Conservation (phyloP, 768 basidiomycete genomes). For the Russula dissimulans region DNA sequence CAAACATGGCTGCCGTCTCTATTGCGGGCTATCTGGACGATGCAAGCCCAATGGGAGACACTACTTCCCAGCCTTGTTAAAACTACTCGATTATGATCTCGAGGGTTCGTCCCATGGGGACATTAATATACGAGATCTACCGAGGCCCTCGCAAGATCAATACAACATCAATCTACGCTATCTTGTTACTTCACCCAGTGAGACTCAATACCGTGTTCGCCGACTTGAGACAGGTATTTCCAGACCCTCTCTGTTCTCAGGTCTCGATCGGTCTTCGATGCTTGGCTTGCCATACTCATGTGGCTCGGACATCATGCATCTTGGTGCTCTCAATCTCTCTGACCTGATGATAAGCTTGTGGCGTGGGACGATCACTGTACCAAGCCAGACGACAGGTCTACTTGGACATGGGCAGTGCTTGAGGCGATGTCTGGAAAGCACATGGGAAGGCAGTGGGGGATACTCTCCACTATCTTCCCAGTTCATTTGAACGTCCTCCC, state of each 20-base stretch:
- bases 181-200: not conserved
- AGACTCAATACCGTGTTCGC: not conserved
- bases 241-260: not conserved
- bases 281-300: not conserved
- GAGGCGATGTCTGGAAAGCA: not conserved
- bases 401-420: not conserved
- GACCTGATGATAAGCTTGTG: not conserved
- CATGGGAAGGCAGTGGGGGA: not conserved
- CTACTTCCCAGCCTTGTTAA: not conserved
- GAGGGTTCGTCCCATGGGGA: not conserved
- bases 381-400: not conserved
- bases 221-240: not conserved
- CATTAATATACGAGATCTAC: not conserved
- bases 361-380: not conserved
- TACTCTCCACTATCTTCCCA: not conserved
- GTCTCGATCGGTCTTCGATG: not conserved
- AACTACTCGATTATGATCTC: not conserved
- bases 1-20: not conserved
- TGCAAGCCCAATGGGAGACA: not conserved
- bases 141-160: accelerated
- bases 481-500: conserved; percentile 18
- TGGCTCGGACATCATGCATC: not conserved
- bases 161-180: not conserved
- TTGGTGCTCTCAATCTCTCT: not conserved
- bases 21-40: not conserved